Conservation (phyloP, 2,329 filamentous ascomycete species). For the Ustulina deusta region DNA sequence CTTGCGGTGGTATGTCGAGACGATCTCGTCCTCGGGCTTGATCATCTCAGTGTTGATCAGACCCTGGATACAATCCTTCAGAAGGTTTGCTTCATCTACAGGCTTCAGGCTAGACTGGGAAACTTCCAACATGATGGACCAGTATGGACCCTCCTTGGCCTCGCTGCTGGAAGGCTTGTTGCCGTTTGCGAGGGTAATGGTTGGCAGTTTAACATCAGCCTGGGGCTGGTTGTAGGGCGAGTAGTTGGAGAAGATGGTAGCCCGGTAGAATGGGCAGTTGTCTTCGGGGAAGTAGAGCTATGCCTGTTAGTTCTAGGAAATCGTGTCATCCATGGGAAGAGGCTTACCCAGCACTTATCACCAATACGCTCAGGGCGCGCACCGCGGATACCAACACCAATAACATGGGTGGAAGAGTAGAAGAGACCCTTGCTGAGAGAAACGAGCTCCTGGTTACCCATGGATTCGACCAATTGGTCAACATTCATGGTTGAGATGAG, state of each 20-base stretch:
- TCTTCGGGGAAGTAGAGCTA: constrained; percentile 98
- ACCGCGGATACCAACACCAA: constrained; percentile 94
- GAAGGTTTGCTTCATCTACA: constrained; percentile 84
- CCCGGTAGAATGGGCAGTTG: constrained; percentile 98
- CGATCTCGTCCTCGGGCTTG: constrained; percentile 89
- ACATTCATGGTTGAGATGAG: constrained; percentile 97
- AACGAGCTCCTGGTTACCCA: constrained; percentile 88
- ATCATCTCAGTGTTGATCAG: constrained; percentile 99
- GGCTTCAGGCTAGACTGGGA: constrained; percentile 97
- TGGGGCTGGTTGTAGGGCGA: constrained; percentile 97
- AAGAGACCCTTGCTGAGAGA: constrained; percentile 88
- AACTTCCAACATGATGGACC: constrained; percentile 99
- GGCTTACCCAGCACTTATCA: constrained; percentile 95
- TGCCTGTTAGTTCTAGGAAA: constrained; percentile 24
- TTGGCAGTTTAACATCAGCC: constrained; percentile 84
- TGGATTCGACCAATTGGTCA: constrained; percentile 85
- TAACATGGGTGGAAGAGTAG: constrained; percentile 97
- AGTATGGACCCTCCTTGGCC: constrained; percentile 91
- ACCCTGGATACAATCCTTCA: constrained; percentile 93
- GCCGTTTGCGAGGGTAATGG: constrained; percentile 86
- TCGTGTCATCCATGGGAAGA: constrained; percentile 5
- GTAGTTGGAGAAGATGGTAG: constrained; percentile 99
- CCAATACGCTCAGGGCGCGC: constrained; percentile 93
- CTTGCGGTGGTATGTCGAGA: constrained; percentile 96
- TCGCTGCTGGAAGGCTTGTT: constrained; percentile 79